Conservation (phyloP, 2,329 filamentous ascomycete genomes). For the Periglandula ipomoeae region DNA sequence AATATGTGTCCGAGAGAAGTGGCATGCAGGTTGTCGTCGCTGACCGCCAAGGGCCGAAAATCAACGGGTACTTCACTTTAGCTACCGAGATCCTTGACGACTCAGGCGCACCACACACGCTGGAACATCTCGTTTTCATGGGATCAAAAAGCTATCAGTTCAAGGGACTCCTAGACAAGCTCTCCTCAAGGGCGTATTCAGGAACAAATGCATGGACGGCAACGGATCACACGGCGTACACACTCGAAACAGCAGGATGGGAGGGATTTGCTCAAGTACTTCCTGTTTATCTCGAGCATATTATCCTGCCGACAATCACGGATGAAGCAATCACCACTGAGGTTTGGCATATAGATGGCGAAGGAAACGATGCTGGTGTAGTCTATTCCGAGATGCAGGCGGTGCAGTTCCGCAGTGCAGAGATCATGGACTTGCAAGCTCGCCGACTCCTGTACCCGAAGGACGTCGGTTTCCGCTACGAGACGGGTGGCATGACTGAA, state of each 20-base stretch:
- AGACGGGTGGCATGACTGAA: conserved; percentile 97
- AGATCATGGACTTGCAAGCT: conserved; percentile 80
- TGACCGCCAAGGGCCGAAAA: conserved; percentile 87
- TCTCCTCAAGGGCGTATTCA: conserved; percentile 88
- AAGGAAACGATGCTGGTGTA: conserved; percentile 89
- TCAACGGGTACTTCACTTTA: conserved; percentile 88
- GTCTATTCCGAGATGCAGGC: conserved; percentile 99
- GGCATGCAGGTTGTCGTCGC: conserved; percentile 92
- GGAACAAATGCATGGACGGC: conserved; percentile 96
- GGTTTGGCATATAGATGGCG: conserved; percentile 89
- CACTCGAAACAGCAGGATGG: conserved; percentile 90
- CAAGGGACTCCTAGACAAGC: conserved; percentile 89
- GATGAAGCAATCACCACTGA: conserved; percentile 92
- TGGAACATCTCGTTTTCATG: conserved; percentile 81
- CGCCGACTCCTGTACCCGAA: conserved; percentile 78
- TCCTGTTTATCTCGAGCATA: conserved; percentile 90
- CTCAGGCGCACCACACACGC: conserved; percentile 80
- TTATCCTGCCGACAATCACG: conserved; percentile 83
- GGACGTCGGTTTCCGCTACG: conserved; percentile 86
- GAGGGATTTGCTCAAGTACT: conserved; percentile 92
- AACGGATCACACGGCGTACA: conserved; percentile 94
- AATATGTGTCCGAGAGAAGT: conserved; percentile 91
- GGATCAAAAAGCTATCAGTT: conserved; percentile 90
- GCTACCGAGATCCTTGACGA: conserved; percentile 98
- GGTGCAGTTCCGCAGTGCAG: conserved; percentile 72